Base-by-base conservation (phyloP, 331 rosid genomes). In the Quercus phellos region DNA sequence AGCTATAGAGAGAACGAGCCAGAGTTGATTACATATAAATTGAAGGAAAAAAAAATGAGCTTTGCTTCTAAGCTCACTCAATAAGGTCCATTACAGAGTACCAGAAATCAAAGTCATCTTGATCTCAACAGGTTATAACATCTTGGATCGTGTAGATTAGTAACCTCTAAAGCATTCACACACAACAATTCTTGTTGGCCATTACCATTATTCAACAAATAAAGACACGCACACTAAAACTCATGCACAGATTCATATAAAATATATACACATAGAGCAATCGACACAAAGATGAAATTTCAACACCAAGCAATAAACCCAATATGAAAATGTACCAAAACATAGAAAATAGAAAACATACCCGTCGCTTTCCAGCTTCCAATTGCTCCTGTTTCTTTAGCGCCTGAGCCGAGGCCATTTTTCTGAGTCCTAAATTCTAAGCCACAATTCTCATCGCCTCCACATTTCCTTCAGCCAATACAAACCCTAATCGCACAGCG, bases 341-440 rank as follows among this genome's bases (percentile, higher is more conserved):
- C 4, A 26, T 4, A 60, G 17, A 60, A 60, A 9, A 1, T 5
- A 27, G 18, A 61, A 61, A 27, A 61, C 86, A 10, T 85, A 95
- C 99, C 91, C 94, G 90, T 64, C 93, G 96, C 83, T 90, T 95
- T 69, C 99, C 99, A 80, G 97, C 98, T 87, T 90, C 90, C 80
- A 95, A 93, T 87, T 86, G 96, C 84, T 93, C 96, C 73, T 87
- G 89, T 78, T 94, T 95, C 83, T 87, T 87, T 81, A 92, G 85
- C 78, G 91, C 99, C 93, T 92, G 97, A 81, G 98, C 97, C 79
- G 98, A 92, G 79, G 97, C 96, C 99, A 95, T 92, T 11, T 30
- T 30, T 77, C 51, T 13, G 74, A 74, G 72, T 76, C 87, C 70
- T 79, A 78, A 72, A 75, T 22, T 30, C 64, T 29, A 77, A 80